phyloP scores from a whole-genome alignment of 352 stramenopile genomes.

The Globisporangium viniferum region DNA sequence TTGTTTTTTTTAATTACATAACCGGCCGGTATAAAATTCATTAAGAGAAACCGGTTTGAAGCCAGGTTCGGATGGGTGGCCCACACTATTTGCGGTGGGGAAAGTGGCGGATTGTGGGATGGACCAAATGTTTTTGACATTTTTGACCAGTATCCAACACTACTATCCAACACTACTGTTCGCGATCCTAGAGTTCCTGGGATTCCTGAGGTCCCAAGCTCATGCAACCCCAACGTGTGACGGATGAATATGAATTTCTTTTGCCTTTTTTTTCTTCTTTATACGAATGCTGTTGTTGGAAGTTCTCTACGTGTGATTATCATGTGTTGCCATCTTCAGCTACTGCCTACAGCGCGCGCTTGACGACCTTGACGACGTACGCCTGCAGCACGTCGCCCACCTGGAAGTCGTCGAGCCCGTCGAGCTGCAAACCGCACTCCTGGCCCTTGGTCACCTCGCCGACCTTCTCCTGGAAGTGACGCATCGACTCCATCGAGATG shows the following conservation, averaged over 20 bases:
- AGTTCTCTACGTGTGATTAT: constrained; percentile 1
- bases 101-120: no score
- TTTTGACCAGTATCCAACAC: no score
- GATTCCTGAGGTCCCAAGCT: no score
- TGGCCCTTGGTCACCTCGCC: constrained; percentile 91
- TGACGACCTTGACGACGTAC: constrained; percentile 73
- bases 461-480: constrained; percentile 92
- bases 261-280: neutral
- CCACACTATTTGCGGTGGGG: no score
- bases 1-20: no score
- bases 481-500: constrained; percentile 81
- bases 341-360: constrained; percentile 43
- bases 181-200: no score
- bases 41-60: no score
- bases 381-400: constrained; percentile 94
- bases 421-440: constrained; percentile 97
- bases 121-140: no score
- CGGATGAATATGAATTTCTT: neutral
- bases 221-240: no score
- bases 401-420: constrained; percentile 91
- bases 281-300: neutral
- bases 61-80: no score
- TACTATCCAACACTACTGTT: no score
- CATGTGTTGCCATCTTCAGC: neutral
- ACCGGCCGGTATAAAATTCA: no score